Evolutionary conservation across 2,329 filamentous ascomycete species (phyloP).

Genomic region (Xylariaceae sp.): DNA sequence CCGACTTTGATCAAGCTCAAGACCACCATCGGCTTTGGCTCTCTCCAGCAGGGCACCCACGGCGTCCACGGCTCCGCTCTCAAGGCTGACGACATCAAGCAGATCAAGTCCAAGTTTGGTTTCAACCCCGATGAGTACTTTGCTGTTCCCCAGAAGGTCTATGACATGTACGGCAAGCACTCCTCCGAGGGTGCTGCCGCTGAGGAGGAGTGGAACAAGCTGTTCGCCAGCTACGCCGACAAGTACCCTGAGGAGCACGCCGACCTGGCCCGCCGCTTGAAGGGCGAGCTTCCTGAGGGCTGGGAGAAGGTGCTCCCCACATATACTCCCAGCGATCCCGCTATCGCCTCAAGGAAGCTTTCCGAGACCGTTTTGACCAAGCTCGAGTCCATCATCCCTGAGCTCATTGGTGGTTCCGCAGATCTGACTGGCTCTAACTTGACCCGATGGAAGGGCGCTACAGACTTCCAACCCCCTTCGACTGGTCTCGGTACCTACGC

Average conservation of each 20-base stretch:
- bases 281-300: conserved; percentile 82
- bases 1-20: conserved; percentile 93
- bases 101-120: conserved; percentile 91
- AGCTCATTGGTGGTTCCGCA: conserved; percentile 92
- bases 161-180: conserved; percentile 84
- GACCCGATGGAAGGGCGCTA: conserved; percentile 94
- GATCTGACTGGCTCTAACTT: conserved; percentile 98
- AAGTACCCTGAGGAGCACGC: conserved; percentile 74
- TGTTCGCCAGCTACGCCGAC: conserved; percentile 80
- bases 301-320: conserved; percentile 93
- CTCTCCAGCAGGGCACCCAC: conserved; percentile 85
- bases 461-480: conserved; percentile 92
- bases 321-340: conserved; percentile 81
- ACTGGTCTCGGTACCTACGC: conserved; percentile 82
- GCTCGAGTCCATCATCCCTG: conserved; percentile 77
- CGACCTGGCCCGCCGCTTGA: conserved; percentile 77
- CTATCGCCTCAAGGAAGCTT: conserved; percentile 90
- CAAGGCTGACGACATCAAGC: conserved; percentile 89
- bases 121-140: conserved; percentile 95
- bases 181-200: conserved; percentile 79
- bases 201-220: conserved; percentile 93
- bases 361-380: conserved; percentile 91
- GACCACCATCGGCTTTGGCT: conserved; percentile 96
- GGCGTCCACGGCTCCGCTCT: conserved; percentile 95
- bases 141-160: conserved; percentile 89